A percentile compares a stretch with the other conserved stretches of the same genome.
phyloP scores from a whole-genome alignment of 192 early-diverging fungal species.

The Gonapodya prolifera region DNA sequence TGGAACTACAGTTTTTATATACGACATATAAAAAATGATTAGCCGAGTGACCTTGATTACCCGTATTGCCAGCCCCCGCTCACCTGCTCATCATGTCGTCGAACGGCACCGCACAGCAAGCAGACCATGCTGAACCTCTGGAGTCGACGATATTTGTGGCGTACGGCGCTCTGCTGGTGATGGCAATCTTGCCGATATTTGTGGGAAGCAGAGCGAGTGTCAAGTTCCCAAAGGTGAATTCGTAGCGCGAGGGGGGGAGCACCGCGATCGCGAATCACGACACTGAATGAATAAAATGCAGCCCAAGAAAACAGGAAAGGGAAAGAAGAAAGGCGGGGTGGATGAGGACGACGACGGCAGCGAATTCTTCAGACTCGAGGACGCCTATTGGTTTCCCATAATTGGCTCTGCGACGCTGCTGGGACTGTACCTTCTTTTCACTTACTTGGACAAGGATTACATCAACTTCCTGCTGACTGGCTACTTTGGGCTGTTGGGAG shows the following conservation, averaged over 20 bases:
- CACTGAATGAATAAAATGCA: slow-evolving; percentile 5
- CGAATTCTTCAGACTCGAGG: slow-evolving; percentile 71
- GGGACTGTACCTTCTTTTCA: slow-evolving; percentile 74
- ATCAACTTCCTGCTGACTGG: slow-evolving; percentile 69
- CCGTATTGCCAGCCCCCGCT: too few relatives aligned
- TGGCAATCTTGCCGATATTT: slow-evolving; percentile 84
- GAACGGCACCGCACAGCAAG: too few relatives aligned
- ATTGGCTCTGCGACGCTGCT: slow-evolving; percentile 75
- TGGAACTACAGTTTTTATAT: too few relatives aligned
- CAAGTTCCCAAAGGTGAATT: slow-evolving; percentile 36
- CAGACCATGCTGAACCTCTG: not conserved
- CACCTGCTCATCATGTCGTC: too few relatives aligned
- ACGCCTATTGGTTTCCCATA: slow-evolving; percentile 88
- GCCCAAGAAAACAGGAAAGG: slow-evolving; percentile 34
- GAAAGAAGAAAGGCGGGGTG: slow-evolving; percentile 37
- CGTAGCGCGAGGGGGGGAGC: slow-evolving; percentile 10
- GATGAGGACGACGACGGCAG: slow-evolving; percentile 36
- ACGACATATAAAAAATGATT: too few relatives aligned
- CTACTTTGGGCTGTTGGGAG: slow-evolving; percentile 78
- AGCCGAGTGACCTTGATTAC: too few relatives aligned
- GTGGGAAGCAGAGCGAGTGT: slow-evolving; percentile 66
- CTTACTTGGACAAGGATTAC: slow-evolving; percentile 70
- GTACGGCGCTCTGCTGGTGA: slow-evolving; percentile 69
- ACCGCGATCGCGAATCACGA: too few relatives aligned
- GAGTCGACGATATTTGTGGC: slow-evolving; percentile 40